Evolutionary conservation across 164 flowering plant species (phyloP).

Genomic region (Berberis vulgaris): DNA sequence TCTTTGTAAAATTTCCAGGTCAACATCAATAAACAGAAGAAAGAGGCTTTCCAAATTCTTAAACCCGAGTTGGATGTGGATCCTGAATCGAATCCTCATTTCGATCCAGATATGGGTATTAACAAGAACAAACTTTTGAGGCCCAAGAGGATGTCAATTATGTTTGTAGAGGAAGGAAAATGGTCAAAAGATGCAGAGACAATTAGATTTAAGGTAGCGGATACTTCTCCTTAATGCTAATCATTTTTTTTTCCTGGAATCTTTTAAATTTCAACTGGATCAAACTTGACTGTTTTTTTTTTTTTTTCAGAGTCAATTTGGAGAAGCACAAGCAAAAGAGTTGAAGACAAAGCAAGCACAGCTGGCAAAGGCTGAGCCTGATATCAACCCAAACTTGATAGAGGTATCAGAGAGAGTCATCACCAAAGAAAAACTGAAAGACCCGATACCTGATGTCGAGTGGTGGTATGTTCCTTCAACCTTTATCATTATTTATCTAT

Average conservation of each 20-base stretch:
- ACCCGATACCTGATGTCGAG: constrained; percentile 81
- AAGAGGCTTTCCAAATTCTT: constrained; percentile 90
- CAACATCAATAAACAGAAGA: constrained; percentile 96
- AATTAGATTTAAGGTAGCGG: constrained; percentile 65
- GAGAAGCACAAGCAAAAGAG: constrained; percentile 96
- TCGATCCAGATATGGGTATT: constrained; percentile 81
- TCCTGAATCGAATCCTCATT: constrained; percentile 80
- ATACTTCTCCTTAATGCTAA: background rate
- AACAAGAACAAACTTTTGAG: constrained; percentile 73
- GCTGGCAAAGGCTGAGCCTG: constrained; percentile 77
- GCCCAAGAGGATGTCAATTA: constrained; percentile 83
- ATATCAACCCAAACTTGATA: constrained; percentile 92
- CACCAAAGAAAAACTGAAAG: constrained; percentile 78
- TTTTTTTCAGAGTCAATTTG: constrained; percentile 71
- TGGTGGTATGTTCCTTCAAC: constrained; percentile 66
- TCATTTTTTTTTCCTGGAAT: background rate
- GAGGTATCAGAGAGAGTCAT: constrained; percentile 84
- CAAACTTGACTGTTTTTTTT: background rate
- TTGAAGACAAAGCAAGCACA: constrained; percentile 84
- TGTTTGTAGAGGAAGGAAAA: constrained; percentile 98
- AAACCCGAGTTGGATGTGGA: constrained; percentile 89
- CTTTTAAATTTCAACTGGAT: background rate
- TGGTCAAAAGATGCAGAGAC: constrained; percentile 93
- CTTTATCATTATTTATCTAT: background rate
- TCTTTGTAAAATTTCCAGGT: constrained; percentile 46